Base-by-base conservation (phyloP, 768 basidiomycete species). In the Mycena vitilis region DNA sequence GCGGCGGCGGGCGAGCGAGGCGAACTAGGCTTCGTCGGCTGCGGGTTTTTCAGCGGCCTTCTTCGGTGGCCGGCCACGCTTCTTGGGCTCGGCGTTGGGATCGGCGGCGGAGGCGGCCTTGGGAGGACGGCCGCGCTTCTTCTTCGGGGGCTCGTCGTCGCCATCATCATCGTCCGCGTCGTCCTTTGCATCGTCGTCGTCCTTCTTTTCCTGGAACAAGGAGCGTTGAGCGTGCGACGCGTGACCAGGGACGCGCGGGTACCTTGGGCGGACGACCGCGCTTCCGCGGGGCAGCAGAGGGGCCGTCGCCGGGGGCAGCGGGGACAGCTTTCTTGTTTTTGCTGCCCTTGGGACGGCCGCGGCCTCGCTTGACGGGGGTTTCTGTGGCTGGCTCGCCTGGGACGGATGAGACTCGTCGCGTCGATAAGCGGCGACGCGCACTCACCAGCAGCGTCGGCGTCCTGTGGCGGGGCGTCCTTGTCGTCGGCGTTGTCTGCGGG, bases 301-400 rank as follows among this genome's bases (percentile, higher is more conserved):
- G 71, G 15, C 84, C 72, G 9, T 78, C 75, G 44, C 79, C 77
- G 23, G 80, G 72, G 52, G 80, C 74, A 54, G 80, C 63, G 18
- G 79, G 69, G 36, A 80, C 73, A 10, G 79, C 65, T 70, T 85
- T 86, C 83, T 89, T 85, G 79, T 89, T 87, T 83, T 93, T 96
- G 80, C 92, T 94, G 74, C 95, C 95, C 79, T 91, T 94, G 68
- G 95, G 95, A 72, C 95, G 89, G 61, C 95, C 95, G 54, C 95
- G 87, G 75, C 93, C 89, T 75, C 95, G 90, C 83, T 95, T 96
- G 69, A 76, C 73, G 48, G 87, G 84, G 52, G 80, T 60, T 63
- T 75, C 77, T 23, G 80, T 73, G 66, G 82, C 77, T 64, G 83
- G 79, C 66, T 84, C 76, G 69, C 81, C 78, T 66, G 66, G 70